Evolutionary conservation across 208 protist species (phyloP), one percentile per base, ranked within the genome.

Genomic region (Leishmania braziliensis): DNA sequence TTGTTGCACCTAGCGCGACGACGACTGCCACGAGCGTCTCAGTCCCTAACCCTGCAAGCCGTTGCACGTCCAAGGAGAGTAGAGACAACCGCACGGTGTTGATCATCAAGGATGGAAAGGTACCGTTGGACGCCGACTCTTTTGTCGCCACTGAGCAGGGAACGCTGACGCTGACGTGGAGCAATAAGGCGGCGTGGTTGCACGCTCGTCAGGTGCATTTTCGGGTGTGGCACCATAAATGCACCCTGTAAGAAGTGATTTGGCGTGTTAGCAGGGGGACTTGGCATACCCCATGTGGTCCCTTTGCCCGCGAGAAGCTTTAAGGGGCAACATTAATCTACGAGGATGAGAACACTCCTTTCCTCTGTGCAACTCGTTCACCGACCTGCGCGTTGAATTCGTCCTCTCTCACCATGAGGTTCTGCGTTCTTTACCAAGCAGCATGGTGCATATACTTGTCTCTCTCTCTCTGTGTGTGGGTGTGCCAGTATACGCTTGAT

Each of bases 131-230:
- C 48, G 46, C 72, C 14, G 90, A 85, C 74, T 68, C 70, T 26
- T 93, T 85, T 39, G 36, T 39, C 36, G 36, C 85, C 0, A 54
- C 63, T 3, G 36, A 65, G 14, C 18, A 75, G 6, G 90, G 90
- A 18, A 83, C 76, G 43, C 48, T 93, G 69, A 75, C 53, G 26
- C 68, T 93, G n/a, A 87, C 77, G 66, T 88, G 86, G 85, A 83
- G 87, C 78, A 93, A 93, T 76, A 82, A 83, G 33, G 71, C 69
- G 26, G 88, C 90, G 33, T 91, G 87, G 90, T 20, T 93, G 29
- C 80, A 89, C 48, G 73, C 80, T 50, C 91, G 90, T 46, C 58
- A 81, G 8, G 48, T 93, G 16, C 82, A 90, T 66, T 56, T 89
- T 26, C 76, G 77, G 9, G 65, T 88, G 23, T 58, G 29, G 23